Evolutionary conservation across 352 stramenopile genomes (phyloP).

Genomic region (Globisporangium paroecandrum): DNA sequence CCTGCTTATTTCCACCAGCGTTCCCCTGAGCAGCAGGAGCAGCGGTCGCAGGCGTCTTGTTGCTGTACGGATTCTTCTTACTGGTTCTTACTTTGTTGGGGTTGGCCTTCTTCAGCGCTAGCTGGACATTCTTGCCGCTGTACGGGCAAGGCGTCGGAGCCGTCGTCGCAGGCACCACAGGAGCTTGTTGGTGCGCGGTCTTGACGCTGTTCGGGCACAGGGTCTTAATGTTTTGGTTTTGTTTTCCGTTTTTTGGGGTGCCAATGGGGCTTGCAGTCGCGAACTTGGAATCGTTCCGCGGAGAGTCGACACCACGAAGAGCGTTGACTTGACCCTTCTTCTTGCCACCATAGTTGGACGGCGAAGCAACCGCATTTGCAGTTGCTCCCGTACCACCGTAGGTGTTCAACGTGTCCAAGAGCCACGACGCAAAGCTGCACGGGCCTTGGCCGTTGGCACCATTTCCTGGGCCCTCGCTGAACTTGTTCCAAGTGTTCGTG

Average conservation of each 20-base stretch:
- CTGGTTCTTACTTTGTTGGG: conserved; percentile 3
- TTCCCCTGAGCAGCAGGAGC: conserved; percentile 7
- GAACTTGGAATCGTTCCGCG: conserved; percentile 32
- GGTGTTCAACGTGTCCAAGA: conserved; percentile 29
- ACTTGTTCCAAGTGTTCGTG: conserved; percentile 21
- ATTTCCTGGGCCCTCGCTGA: conserved; percentile 21
- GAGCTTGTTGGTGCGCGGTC: conserved; percentile 7
- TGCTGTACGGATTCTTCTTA: conserved; percentile 11
- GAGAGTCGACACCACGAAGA: conserved; percentile 41
- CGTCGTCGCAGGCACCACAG: neutral
- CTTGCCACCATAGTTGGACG: conserved; percentile 34
- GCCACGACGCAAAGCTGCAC: conserved; percentile 12
- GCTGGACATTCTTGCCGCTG: conserved; percentile 12
- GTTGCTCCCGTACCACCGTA: conserved; percentile 19
- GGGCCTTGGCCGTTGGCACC: conserved; percentile 19
- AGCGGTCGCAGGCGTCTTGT: conserved; percentile 6
- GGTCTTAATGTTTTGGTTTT: conserved; percentile 8
- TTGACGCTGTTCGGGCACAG: conserved; percentile 24
- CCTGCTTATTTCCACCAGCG: conserved; percentile 5
- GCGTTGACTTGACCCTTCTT: conserved; percentile 26
- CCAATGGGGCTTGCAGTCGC: conserved; percentile 33
- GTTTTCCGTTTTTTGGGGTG: conserved; percentile 15
- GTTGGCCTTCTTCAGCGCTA: conserved; percentile 2
- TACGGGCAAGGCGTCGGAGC: conserved; percentile 9
- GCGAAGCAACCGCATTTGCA: conserved; percentile 27